Percentiles rank a stretch among this genome's conserved stretches.
Conservation (phyloP, 202 grass and related monocot species). For the Elaeis oleifera region DNA sequence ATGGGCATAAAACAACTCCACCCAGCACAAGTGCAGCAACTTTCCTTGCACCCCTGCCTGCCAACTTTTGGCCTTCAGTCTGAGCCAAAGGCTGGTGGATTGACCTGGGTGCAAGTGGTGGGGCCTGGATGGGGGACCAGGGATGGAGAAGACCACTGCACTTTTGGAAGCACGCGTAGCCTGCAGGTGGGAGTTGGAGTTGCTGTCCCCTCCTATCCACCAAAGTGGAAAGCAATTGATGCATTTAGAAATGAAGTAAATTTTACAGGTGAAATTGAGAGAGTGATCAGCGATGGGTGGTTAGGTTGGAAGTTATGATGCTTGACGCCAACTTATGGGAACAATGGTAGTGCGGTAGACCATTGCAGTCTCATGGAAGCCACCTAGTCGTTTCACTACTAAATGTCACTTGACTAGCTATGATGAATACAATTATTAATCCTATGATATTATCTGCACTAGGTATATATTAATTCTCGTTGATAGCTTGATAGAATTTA, state of each 20-base stretch:
- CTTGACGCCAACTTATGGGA: neutral
- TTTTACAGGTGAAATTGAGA: neutral
- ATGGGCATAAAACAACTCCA: slow-evolving; percentile 1
- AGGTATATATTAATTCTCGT: too few relatives aligned
- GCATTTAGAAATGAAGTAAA: neutral
- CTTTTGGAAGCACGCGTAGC: neutral
- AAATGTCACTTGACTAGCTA: neutral
- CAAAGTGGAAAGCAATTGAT: neutral
- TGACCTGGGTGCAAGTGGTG: neutral
- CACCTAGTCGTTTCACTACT: too few relatives aligned
- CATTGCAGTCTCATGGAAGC: too few relatives aligned
- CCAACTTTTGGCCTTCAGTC: slow-evolving; percentile 1
- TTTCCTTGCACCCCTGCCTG: slow-evolving; percentile 2
- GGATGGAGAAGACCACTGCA: too few relatives aligned
- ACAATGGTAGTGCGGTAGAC: neutral
- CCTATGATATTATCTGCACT: too few relatives aligned
- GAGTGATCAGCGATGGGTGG: neutral
- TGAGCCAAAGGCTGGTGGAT: neutral
- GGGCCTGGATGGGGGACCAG: neutral
- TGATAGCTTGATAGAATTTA: too few relatives aligned
- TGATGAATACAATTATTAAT: neutral
- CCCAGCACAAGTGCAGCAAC: neutral
- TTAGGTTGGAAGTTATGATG: slow-evolving; percentile 8
- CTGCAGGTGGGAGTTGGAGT: neutral
- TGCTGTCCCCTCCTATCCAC: neutral